Evolutionary conservation across 495 filamentous ascomycete species (phyloP).

Genomic region (Aspergillus bridgeri): DNA sequence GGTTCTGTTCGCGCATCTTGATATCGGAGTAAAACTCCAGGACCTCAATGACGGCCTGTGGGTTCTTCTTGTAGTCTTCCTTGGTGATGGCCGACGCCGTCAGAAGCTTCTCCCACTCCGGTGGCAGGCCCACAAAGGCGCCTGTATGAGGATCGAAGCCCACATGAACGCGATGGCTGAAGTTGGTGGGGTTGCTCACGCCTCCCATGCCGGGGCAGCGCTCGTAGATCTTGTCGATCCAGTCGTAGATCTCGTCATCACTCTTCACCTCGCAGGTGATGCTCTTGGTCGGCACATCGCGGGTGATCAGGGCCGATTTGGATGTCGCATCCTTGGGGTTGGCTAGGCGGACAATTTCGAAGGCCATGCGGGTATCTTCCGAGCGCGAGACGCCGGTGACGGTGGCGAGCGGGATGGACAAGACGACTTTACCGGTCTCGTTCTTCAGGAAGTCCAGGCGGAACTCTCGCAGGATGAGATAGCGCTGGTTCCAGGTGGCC

Average conservation of each 20-base stretch:
- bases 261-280: constrained; percentile 86
- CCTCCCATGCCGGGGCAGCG: constrained; percentile 96
- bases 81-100: constrained; percentile 95
- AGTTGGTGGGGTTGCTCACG: constrained; percentile 97
- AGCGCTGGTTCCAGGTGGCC: constrained; percentile 88
- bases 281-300: constrained; percentile 75
- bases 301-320: constrained; percentile 55
- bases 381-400: constrained; percentile 81
- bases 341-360: constrained; percentile 78
- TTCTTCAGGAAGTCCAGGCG: constrained; percentile 89
- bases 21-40: constrained; percentile 97
- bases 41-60: constrained; percentile 96
- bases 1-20: constrained; percentile 80
- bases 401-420: constrained; percentile 76
- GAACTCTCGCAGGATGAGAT: constrained; percentile 81
- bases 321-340: constrained; percentile 59
- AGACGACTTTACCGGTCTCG: constrained; percentile 75
- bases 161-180: constrained; percentile 93
- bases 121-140: constrained; percentile 86
- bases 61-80: constrained; percentile 95
- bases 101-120: constrained; percentile 94
- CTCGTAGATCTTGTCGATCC: constrained; percentile 96
- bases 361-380: constrained; percentile 81
- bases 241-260: constrained; percentile 95
- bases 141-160: constrained; percentile 93